These are phyloP conservation scores for Caryocar brasiliense DNA, from an alignment of 441 rosid species.

Conservation along the genomic window DNA sequence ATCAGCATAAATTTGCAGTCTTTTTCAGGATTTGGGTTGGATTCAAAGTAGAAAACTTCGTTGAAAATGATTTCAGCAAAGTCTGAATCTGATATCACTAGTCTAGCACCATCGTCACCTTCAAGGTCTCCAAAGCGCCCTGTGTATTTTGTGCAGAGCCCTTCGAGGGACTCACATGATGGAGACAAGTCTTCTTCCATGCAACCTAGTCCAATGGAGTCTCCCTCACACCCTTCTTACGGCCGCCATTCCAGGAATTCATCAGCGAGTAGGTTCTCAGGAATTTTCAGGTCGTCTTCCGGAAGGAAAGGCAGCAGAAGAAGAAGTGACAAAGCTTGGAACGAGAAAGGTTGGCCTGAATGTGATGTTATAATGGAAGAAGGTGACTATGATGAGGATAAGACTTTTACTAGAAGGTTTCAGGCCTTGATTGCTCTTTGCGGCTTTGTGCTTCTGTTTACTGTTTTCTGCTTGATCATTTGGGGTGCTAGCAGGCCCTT, in stretches of 20 bases:
- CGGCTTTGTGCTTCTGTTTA: constrained; percentile 50
- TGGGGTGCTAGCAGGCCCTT: constrained; percentile 90
- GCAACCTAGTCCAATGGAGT: constrained; percentile 74
- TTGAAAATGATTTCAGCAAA: constrained; percentile 28
- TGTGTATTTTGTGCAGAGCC: constrained; percentile 67
- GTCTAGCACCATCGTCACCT: constrained; percentile 61
- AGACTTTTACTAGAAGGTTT: constrained; percentile 41
- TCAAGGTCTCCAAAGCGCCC: constrained; percentile 57
- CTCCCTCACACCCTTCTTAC: constrained; percentile 68
- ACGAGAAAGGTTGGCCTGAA: constrained; percentile 85
- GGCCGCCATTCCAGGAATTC: constrained; percentile 81
- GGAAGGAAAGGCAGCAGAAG: constrained; percentile 49
- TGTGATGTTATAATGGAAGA: constrained; percentile 67
- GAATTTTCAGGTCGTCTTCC: constrained; percentile 63
- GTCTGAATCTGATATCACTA: constrained; percentile 70
- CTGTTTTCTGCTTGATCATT: constrained; percentile 74
- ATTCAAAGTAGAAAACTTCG: too few relatives aligned
- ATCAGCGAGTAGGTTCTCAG: constrained; percentile 71
- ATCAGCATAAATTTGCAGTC: too few relatives aligned
- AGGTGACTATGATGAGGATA: constrained; percentile 56
- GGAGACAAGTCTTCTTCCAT: constrained; percentile 65
- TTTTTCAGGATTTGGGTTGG: too few relatives aligned
- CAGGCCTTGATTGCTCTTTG: constrained; percentile 51
- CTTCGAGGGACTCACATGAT: constrained; percentile 72
- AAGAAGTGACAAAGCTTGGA: constrained; percentile 59